Conservation (phyloP, 2,329 filamentous ascomycete genomes). For the Apiospora marii region DNA sequence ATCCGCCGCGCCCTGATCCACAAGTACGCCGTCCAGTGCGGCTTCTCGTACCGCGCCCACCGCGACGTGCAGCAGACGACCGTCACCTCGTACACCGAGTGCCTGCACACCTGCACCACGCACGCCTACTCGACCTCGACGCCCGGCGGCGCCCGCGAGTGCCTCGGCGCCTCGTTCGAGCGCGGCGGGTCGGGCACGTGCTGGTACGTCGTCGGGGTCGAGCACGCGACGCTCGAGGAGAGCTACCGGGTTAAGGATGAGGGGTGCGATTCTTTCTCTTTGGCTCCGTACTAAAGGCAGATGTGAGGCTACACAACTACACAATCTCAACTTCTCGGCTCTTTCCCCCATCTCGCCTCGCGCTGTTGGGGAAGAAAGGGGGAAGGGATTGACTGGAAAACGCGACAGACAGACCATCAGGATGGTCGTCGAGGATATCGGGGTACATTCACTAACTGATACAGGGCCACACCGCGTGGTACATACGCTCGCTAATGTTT, state of each 20-base stretch:
- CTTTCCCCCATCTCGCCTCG: not conserved
- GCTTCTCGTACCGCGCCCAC: not conserved
- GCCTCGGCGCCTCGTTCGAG: not conserved
- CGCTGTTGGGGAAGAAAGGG: not conserved
- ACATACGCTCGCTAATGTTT: not conserved
- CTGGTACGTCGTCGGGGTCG: not conserved
- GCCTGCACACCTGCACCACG: not conserved
- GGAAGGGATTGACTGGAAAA: not conserved
- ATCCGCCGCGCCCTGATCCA: not conserved
- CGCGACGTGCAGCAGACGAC: not conserved
- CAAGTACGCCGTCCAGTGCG: not conserved
- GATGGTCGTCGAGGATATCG: not conserved
- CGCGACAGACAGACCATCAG: not conserved
- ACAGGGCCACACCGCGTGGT: not conserved
- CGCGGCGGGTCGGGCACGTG: not conserved
- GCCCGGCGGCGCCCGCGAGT: not conserved
- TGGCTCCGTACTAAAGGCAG: not conserved
- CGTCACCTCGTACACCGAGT: not conserved
- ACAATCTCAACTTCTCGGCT: too few relatives aligned
- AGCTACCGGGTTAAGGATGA: not conserved
- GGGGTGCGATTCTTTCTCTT: not conserved
- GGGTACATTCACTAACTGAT: not conserved
- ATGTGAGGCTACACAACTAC: not conserved
- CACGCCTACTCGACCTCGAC: not conserved
- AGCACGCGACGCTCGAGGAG: not conserved